phyloP scores from a whole-genome alignment of 331 rosid species.

The Saraca asoca region DNA sequence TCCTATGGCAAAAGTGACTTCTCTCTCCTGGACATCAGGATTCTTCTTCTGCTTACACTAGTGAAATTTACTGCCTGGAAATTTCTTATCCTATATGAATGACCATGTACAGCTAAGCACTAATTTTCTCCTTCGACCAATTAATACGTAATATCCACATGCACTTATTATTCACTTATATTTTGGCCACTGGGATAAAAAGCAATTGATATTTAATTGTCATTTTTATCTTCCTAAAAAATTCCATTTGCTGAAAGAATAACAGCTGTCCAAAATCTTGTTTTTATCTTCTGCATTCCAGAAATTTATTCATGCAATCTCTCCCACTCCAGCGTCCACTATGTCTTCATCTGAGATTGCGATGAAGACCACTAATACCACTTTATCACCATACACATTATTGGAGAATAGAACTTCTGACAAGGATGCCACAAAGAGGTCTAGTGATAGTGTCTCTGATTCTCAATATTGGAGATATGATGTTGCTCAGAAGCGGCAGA shows the following conservation, averaged over 20 bases:
- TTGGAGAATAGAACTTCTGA: constrained; percentile 42
- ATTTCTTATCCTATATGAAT: constrained; percentile 23
- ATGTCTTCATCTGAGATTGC: constrained; percentile 84
- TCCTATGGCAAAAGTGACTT: constrained; percentile 10
- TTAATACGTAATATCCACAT: not conserved
- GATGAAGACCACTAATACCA: constrained; percentile 64
- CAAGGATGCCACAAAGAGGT: constrained; percentile 62
- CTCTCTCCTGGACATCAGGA: not conserved
- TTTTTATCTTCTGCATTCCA: constrained; percentile 43
- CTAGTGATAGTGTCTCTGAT: constrained; percentile 55
- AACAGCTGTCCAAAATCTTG: constrained; percentile 30
- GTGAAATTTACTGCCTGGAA: constrained; percentile 12
- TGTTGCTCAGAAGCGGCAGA: constrained; percentile 80
- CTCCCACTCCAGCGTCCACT: constrained; percentile 87
- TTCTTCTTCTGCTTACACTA: constrained; percentile 16
- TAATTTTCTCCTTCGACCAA: not conserved
- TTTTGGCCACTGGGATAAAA: not conserved
- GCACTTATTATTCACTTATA: not conserved
- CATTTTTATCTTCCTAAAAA: not conserved
- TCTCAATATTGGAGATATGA: constrained; percentile 97
- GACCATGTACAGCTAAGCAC: constrained; percentile 3
- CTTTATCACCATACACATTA: constrained; percentile 68
- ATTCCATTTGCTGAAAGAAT: constrained; percentile 1
- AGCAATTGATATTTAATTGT: no score
- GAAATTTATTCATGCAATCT: constrained; percentile 96